These are phyloP conservation scores for Moesziomyces antarcticus DNA, from an alignment of 1,284 basidiomycete genomes.

Conservation along the genomic window DNA sequence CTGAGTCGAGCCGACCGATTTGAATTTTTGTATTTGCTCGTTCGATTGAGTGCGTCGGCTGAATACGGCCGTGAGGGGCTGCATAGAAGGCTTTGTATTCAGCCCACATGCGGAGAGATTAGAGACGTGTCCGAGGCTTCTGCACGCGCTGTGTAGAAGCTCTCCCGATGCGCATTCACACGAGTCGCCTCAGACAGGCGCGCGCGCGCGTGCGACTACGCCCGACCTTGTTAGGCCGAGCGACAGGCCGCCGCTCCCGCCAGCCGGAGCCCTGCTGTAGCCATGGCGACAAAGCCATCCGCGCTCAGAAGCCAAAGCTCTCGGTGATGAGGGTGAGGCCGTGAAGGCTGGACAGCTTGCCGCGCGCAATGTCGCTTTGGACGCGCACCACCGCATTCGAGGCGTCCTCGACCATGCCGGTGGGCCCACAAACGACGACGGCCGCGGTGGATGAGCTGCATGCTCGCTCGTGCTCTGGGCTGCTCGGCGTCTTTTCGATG, in stretches of 20 bases:
- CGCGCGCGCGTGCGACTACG: too few species aligned
- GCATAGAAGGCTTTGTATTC: slow-evolving; percentile 8
- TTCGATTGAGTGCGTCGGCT: too few species aligned
- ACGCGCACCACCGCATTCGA: slow-evolving; percentile 29
- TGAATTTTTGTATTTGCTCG: too few species aligned
- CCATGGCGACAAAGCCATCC: too few species aligned
- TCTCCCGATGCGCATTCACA: slow-evolving; percentile 24
- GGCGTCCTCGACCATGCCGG: slow-evolving; percentile 41
- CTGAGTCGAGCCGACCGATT: slow-evolving; percentile 20
- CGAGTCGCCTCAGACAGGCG: not conserved
- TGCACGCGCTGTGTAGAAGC: slow-evolving; percentile 10
- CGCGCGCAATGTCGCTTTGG: slow-evolving; percentile 34
- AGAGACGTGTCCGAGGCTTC: slow-evolving; percentile 2
- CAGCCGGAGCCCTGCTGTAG: too few species aligned
- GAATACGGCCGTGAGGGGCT: not conserved
- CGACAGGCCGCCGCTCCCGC: not conserved
- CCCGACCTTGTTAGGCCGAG: not conserved
- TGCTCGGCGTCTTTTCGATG: slow-evolving; percentile 13
- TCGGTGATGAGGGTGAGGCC: slow-evolving; percentile 38
- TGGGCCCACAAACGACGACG: slow-evolving; percentile 40
- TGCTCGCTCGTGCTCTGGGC: not conserved
- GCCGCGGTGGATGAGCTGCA: slow-evolving; percentile 16
- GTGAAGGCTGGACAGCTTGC: slow-evolving; percentile 12
- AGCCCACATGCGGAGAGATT: not conserved
- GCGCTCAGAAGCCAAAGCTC: slow-evolving; percentile 28